phyloP scores from a whole-genome alignment of 805 yeast species.

The Millerago galiae region DNA sequence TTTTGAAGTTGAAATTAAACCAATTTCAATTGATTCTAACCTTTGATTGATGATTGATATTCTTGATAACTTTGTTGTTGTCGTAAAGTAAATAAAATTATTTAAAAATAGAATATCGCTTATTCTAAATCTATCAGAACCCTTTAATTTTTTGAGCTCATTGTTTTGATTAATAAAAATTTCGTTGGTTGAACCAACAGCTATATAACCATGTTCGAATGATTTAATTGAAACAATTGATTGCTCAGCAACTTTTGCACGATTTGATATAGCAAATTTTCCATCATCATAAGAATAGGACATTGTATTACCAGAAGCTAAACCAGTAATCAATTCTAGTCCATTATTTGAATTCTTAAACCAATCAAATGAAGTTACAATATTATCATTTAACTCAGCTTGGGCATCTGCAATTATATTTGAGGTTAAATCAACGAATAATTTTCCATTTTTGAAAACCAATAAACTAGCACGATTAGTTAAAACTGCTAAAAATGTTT shows the following conservation, averaged over 20 bases:
- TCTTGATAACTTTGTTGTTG: constrained; percentile 9
- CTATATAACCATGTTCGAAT: constrained; percentile 2
- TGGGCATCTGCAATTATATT: constrained; percentile 6
- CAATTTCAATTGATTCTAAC: neutral
- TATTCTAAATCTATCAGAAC: constrained; percentile 12
- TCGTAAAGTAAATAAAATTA: constrained; percentile 4
- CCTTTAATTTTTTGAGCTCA: constrained; percentile 1
- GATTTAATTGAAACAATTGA: constrained; percentile 12
- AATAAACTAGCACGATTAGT: constrained; percentile 16
- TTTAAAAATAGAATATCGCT: constrained; percentile 11
- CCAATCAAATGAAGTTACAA: constrained; percentile 20
- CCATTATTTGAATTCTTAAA: neutral
- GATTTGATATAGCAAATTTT: neutral
- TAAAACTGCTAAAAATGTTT: constrained; percentile 15
- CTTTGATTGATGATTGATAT: neutral
- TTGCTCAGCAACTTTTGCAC: constrained; percentile 6
- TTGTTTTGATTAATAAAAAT: constrained; percentile 8
- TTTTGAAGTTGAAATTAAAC: constrained; percentile 7
- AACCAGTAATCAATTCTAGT: constrained; percentile 13
- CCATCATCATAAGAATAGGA: constrained; percentile 1
- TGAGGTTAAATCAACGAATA: constrained; percentile 12
- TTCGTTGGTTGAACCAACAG: constrained; percentile 16
- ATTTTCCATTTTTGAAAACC: constrained; percentile 11
- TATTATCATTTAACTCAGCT: constrained; percentile 10
- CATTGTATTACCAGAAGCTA: constrained; percentile 16